Evolutionary conservation across 768 basidiomycete species (phyloP).

Genomic region (Mycena venus): DNA sequence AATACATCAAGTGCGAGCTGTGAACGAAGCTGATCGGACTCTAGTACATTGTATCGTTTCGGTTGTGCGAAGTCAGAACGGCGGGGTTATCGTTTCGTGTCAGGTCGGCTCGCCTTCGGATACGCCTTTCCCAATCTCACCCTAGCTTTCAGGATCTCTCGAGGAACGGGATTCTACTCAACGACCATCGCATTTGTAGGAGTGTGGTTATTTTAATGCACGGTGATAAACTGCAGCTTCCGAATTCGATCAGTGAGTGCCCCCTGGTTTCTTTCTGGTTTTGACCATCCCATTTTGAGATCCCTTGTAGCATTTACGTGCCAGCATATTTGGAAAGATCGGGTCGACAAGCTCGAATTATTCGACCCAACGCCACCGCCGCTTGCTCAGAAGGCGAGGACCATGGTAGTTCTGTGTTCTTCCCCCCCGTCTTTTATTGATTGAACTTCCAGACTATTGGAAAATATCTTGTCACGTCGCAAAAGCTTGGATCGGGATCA

Average conservation of each 20-base stretch:
- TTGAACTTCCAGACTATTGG: constrained; percentile 65
- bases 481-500: constrained; percentile 84
- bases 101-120: constrained; percentile 58
- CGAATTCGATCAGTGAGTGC: constrained; percentile 70
- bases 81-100: constrained; percentile 83
- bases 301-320: constrained; percentile 73
- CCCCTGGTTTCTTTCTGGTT: background rate
- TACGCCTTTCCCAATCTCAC: background rate
- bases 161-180: constrained; percentile 80
- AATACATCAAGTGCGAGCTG: constrained; percentile 56
- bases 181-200: constrained; percentile 77
- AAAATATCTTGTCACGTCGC: constrained; percentile 79
- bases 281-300: background rate
- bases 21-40: background rate
- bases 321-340: constrained; percentile 66
- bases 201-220: constrained; percentile 81
- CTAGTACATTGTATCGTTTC: constrained; percentile 20
- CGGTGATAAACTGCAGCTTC: constrained; percentile 78
- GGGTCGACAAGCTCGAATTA: constrained; percentile 65
- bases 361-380: constrained; percentile 76
- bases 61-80: constrained; percentile 78
- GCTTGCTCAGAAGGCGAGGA: constrained; percentile 65
- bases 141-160: constrained; percentile 71
- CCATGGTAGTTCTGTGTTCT: constrained; percentile 11
- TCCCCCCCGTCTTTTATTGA: background rate